These are phyloP conservation scores for Hypoxylon crocopeplum DNA, from an alignment of 495 filamentous ascomycete genomes.

Conservation along the genomic window DNA sequence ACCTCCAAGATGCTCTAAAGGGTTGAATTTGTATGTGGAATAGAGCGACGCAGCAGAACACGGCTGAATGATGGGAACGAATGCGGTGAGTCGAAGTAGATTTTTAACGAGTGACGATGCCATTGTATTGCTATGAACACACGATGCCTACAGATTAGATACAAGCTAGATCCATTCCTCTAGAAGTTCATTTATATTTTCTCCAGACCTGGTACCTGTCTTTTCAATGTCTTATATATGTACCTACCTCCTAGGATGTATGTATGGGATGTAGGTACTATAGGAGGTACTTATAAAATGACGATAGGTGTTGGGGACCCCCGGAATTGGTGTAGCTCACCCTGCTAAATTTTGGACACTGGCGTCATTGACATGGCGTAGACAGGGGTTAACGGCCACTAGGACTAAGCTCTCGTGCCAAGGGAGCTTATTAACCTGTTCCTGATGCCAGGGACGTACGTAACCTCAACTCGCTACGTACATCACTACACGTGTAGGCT, in stretches of 20 bases:
- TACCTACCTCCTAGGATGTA: no score
- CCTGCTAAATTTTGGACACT: no score
- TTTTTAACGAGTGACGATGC: slow-evolving; percentile 24
- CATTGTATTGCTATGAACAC: slow-evolving; percentile 10
- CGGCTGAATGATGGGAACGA: slow-evolving; percentile 21
- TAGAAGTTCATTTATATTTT: slow-evolving; percentile 1
- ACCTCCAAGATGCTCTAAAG: slow-evolving; percentile 56
- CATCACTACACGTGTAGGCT: no score
- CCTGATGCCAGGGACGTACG: no score
- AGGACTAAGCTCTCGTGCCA: no score
- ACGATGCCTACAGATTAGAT: neutral
- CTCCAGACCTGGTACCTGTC: neutral
- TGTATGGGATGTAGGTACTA: no score
- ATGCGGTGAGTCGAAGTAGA: slow-evolving; percentile 20
- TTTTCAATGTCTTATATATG: neutral
- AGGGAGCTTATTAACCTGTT: no score
- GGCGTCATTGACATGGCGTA: no score
- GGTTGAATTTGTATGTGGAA: slow-evolving; percentile 51
- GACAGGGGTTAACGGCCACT: no score
- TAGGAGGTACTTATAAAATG: slow-evolving; percentile 8
- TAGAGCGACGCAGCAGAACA: slow-evolving; percentile 39
- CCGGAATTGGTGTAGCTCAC: neutral
- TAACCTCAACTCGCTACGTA: no score
- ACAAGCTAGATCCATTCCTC: neutral
- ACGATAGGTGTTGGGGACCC: slow-evolving; percentile 7